These are phyloP conservation scores for Colletotrichum tropicale DNA, from an alignment of 2,329 filamentous ascomycete species.

Conservation along the genomic window DNA sequence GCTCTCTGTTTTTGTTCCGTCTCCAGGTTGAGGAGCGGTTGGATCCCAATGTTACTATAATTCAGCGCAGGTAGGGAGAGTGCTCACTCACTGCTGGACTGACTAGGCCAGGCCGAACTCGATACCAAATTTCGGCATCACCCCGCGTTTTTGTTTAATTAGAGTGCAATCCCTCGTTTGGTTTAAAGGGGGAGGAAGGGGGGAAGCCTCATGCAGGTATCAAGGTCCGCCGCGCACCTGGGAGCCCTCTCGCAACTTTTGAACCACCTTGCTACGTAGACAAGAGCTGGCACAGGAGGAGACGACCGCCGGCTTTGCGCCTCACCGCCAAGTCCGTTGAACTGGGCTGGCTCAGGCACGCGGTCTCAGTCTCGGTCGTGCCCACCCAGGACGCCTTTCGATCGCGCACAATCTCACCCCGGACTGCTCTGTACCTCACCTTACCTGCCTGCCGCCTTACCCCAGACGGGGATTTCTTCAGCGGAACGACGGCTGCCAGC, in stretches of 20 bases:
- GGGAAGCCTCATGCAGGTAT: neutral
- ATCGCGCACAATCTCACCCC: neutral
- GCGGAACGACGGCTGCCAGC: neutral
- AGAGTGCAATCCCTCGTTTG: neutral
- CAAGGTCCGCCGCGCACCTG: neutral
- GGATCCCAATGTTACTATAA: neutral
- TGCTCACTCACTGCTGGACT: neutral
- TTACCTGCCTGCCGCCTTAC: neutral
- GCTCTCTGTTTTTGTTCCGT: neutral
- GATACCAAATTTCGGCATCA: neutral
- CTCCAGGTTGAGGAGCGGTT: neutral
- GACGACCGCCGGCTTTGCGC: neutral
- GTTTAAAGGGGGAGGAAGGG: neutral
- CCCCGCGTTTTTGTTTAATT: neutral
- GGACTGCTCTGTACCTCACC: neutral
- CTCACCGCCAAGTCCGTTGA: neutral
- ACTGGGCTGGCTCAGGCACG: neutral
- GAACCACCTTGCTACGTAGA: neutral
- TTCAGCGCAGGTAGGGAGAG: neutral
- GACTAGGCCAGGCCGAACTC: neutral
- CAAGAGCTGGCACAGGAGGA: neutral
- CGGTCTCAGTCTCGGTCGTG: neutral
- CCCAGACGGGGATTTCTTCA: constrained; percentile 8
- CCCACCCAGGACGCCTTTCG: neutral
- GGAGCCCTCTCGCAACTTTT: neutral